Evolutionary conservation across 495 filamentous ascomycete genomes (phyloP), one percentile per base, ranked within the genome.

Genomic region (Podospora fimiseda): DNA sequence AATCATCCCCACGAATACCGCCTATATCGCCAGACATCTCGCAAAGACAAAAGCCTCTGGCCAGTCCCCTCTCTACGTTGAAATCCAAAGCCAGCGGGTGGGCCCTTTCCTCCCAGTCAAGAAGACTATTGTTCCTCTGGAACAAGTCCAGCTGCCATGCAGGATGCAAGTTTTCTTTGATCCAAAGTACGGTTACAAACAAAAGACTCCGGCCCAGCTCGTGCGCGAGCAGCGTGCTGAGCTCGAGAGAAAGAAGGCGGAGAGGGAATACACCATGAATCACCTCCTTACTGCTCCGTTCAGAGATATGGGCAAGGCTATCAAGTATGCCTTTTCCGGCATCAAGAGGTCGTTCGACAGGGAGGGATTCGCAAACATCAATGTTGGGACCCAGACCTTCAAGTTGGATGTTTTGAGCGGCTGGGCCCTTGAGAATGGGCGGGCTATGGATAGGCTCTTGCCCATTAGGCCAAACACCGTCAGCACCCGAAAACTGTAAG

Each of bases 251-350:
- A 55, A 58, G 50, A 65, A 60, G 41, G 60, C 64, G 50, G 67
- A 60, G 51, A 59, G 69, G 39, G 63, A 77, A 53, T 70, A 74
- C 42, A 65, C 74, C 57, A 66, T 68, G 59, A 60, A 70, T 47
- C 70, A 73, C 59, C 51, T 79, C 37, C 63, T 80, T 67, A 79
- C 74, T 4, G 59, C 65, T 43, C 76, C 76, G n/a, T 77, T 80
- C 58, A 63, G 77, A 18, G 67, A 76, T 45, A 66, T 60, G 0
- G 49, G 55, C 20, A 57, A 60, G 44, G 71, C 51, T 2, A 56
- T 70, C 19, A 51, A 48, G 8, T 45, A 47, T 2, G 44, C 70
- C 2, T 73, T 71, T 43, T 21, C 19, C 2, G 69, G 64, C 1
- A 59, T 74, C 40, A 58, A 55, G 33, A 63, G 76, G 21, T 63